Conservation (phyloP, 2,329 filamentous ascomycete genomes). For the Aspergillus sp. region DNA sequence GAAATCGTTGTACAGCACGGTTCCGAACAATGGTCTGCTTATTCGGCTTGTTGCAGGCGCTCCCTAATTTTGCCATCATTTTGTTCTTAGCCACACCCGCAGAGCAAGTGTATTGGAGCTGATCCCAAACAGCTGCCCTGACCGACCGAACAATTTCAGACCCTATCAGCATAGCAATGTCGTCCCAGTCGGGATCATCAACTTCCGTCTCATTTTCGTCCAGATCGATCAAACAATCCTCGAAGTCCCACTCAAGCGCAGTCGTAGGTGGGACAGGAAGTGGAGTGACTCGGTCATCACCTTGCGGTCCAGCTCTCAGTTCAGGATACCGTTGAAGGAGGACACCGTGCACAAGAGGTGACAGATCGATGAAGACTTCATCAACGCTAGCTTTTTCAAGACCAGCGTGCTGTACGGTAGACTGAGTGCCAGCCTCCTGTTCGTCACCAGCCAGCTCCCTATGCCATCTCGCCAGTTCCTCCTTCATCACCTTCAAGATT, state of each 20-base stretch:
- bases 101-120: constrained; percentile 85
- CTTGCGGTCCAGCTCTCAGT: constrained; percentile 60
- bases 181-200: constrained; percentile 92
- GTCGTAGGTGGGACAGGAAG: constrained; percentile 73
- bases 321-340: constrained; percentile 77
- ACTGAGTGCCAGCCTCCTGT: constrained; percentile 8
- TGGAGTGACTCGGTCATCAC: constrained; percentile 54
- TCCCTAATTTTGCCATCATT: constrained; percentile 91
- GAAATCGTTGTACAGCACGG: constrained; percentile 75
- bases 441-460: constrained; percentile 23
- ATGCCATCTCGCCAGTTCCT: constrained; percentile 59
- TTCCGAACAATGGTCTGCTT: constrained; percentile 91
- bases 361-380: constrained; percentile 92
- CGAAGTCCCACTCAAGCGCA: constrained; percentile 75
- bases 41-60: constrained; percentile 89
- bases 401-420: constrained; percentile 46
- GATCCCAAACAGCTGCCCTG: constrained; percentile 66
- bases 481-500: constrained; percentile 79
- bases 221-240: constrained; percentile 77
- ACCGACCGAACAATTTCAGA: constrained; percentile 84
- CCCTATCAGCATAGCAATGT: constrained; percentile 81
- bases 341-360: constrained; percentile 74
- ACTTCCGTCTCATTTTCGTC: constrained; percentile 71
- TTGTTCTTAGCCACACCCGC: constrained; percentile 89
- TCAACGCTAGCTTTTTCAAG: constrained; percentile 95